Percentiles rank a stretch among this genome's conserved stretches.
phyloP scores from a whole-genome alignment of 2,329 filamentous ascomycete species.

The Aspergillus candidus region DNA sequence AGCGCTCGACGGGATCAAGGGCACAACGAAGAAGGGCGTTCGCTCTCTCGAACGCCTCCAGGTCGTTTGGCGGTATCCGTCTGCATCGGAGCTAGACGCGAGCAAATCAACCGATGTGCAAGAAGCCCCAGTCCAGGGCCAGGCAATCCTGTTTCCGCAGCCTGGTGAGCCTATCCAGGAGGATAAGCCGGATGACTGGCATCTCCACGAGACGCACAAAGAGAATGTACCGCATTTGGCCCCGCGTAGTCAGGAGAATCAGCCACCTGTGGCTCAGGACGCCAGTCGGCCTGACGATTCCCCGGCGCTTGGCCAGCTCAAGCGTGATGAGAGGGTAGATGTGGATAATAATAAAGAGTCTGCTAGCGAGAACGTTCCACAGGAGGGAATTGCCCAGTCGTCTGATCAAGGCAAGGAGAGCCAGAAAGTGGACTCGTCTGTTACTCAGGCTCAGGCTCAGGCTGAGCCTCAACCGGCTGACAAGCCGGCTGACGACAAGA shows the following conservation, averaged over 20 bases:
- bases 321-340: conserved; percentile 9
- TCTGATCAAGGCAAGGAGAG: too few species aligned
- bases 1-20: conserved; percentile 89
- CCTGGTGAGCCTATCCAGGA: conserved; percentile 65
- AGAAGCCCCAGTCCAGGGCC: conserved; percentile 14
- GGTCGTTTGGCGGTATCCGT: conserved; percentile 68
- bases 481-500: too few species aligned
- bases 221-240: conserved; percentile 22
- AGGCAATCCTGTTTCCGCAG: conserved; percentile 59
- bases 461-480: too few species aligned
- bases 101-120: conserved; percentile 17
- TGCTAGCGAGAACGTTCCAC: too few species aligned
- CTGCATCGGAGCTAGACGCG: conserved; percentile 12
- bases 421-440: too few species aligned
- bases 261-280: conserved; percentile 29
- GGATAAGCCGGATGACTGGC: conserved; percentile 67
- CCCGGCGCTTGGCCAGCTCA: conserved; percentile 15
- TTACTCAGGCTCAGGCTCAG: too few species aligned
- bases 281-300: conserved; percentile 59
- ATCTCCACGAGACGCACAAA: conserved; percentile 44
- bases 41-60: conserved; percentile 74
- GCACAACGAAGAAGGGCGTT: conserved; percentile 73
- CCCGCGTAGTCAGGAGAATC: conserved; percentile 11
- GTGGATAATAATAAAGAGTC: neutral
- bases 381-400: too few species aligned